Conservation (phyloP, 176 grass and related monocot genomes). For the Cocos nucifera region DNA sequence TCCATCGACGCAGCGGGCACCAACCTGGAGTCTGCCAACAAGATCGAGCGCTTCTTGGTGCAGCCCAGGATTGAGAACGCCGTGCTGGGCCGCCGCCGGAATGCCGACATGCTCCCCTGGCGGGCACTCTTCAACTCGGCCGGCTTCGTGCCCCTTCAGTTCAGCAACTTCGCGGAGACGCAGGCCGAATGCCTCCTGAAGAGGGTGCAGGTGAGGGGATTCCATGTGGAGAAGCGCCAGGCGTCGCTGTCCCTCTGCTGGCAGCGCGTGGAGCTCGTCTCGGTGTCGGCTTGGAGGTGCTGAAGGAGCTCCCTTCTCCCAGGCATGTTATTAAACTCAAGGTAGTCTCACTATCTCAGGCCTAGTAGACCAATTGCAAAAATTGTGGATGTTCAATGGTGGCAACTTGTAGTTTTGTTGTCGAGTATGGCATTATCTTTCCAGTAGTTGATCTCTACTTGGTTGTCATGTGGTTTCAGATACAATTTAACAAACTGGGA, state of each 20-base stretch:
- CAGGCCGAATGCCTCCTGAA: slow-evolving; percentile 16
- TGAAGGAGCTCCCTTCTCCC: neutral
- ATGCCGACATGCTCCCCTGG: slow-evolving; percentile 4
- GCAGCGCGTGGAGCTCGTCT: slow-evolving; percentile 13
- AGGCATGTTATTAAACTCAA: slow-evolving; percentile 7
- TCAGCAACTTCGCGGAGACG: slow-evolving; percentile 17
- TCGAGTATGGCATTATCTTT: too few relatives aligned
- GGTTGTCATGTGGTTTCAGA: too few relatives aligned
- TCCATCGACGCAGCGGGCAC: slow-evolving; percentile 8
- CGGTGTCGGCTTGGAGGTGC: slow-evolving; percentile 14
- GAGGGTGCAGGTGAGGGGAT: slow-evolving; percentile 17
- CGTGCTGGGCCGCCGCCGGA: neutral
- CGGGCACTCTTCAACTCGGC: neutral
- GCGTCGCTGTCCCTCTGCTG: slow-evolving; percentile 9
- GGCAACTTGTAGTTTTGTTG: too few relatives aligned
- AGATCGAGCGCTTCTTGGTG: neutral
- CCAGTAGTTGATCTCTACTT: too few relatives aligned
- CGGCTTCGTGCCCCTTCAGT: slow-evolving; percentile 8
- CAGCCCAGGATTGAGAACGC: slow-evolving; percentile 3
- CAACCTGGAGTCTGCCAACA: neutral
- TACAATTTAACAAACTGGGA: too few relatives aligned
- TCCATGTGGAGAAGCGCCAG: slow-evolving; percentile 22
- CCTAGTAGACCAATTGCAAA: too few relatives aligned
- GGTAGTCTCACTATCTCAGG: too few relatives aligned
- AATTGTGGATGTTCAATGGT: too few relatives aligned